Evolutionary conservation across 805 yeast species (phyloP).

Genomic region (Aciculoconidium aculeatum): DNA sequence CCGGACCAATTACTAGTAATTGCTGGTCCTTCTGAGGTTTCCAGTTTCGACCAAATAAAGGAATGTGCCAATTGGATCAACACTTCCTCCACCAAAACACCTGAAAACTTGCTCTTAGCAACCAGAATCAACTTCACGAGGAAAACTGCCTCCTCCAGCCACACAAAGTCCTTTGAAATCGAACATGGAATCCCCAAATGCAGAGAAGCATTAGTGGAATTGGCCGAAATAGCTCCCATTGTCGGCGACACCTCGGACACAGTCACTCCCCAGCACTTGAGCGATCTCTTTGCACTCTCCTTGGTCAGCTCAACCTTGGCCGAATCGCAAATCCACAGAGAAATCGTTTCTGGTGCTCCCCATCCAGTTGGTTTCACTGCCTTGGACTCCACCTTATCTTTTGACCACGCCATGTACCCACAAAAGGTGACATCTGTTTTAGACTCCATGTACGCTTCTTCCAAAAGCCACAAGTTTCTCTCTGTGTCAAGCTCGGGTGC

Average conservation of each 20-base stretch:
- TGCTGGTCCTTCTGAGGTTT: constrained; percentile 34
- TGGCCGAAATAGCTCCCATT: constrained; percentile 40
- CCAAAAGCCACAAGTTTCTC: constrained; percentile 42
- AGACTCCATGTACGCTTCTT: constrained; percentile 42
- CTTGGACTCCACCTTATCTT: constrained; percentile 12
- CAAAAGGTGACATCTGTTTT: constrained; percentile 32
- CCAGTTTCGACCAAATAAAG: constrained; percentile 25
- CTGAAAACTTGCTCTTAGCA: constrained; percentile 18
- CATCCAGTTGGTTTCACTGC: constrained; percentile 44
- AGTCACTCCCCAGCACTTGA: constrained; percentile 44
- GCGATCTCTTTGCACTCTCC: constrained; percentile 43
- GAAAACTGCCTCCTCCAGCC: constrained; percentile 8
- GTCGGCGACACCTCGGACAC: constrained; percentile 44
- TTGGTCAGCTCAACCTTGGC: constrained; percentile 37
- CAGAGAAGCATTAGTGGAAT: constrained; percentile 32
- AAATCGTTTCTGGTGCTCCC: constrained; percentile 44
- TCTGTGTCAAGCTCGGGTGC: constrained; percentile 44
- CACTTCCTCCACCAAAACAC: constrained; percentile 2
- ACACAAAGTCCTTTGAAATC: constrained; percentile 24
- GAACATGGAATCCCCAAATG: constrained; percentile 36
- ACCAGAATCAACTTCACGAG: constrained; percentile 34
- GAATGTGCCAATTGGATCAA: constrained; percentile 40
- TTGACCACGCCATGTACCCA: constrained; percentile 19
- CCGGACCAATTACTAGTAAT: constrained; percentile 34
- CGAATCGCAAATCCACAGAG: constrained; percentile 48